Evolutionary conservation across 345 rosid genomes (phyloP), one percentile per base, ranked within the genome.

Genomic region (Diplotaxis tenuifolia): DNA sequence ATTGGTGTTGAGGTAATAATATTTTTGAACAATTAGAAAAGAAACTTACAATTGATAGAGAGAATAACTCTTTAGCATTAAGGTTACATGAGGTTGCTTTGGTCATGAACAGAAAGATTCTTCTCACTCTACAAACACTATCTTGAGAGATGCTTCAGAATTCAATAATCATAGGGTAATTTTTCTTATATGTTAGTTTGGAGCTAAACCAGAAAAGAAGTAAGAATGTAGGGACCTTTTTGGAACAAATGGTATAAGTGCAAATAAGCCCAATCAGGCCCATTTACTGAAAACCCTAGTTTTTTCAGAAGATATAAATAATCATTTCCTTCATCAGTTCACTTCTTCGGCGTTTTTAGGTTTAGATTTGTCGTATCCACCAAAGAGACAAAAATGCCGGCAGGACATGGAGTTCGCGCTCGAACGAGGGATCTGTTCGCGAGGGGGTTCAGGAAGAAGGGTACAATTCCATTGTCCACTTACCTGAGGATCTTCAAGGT

Each of bases 401-500:
- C 28, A 3, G 28, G 28, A 25, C 28, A 25, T 25, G 28, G 28
- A 25, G 28, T 25, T 25, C 28, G 28, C 4, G 28, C 28, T 25
- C 28, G 28, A 25, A 25, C 28, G 28, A 25, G 28, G 28, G 28
- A 25, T 25, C 28, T 25, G 28, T 25, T 25, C 28, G 28, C 28
- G 1, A 25, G 28, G 4, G 28, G 28, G 1, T 25, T 25, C 28
- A 25, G 28, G 28, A 25, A 25, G 28, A 25, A 25, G 28, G 28
- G 28, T 25, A 25, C 32, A 29, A 29, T 88, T 38, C 88, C 96
- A 0, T 68, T 90, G 9, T 81, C 96, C 0, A 90, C 88, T 0
- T 88, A 90, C 78, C 85, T 88, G 0, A 78, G 89, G 54, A 83
- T 86, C 67, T 90, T 78, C 81, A 88, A 86, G 91, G 75, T 86